phyloP scores from a whole-genome alignment of 768 basidiomycete genomes.

The Tricholoma hemisulphureum region DNA sequence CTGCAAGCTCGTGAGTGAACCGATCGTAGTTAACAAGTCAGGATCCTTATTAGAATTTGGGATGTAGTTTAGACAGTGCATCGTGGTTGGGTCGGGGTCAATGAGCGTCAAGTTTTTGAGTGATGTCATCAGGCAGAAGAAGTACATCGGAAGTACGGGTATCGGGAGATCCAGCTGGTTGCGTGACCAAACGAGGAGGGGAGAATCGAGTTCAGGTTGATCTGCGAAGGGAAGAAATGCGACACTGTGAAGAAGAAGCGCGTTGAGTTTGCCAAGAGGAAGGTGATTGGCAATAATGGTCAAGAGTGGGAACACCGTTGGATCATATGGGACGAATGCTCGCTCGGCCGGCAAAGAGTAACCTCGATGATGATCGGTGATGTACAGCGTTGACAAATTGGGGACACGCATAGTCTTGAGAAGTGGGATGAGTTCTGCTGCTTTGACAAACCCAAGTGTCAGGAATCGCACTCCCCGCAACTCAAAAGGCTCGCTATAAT shows the following conservation, averaged over 20 bases:
- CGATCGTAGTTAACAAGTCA: neutral
- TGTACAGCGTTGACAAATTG: neutral
- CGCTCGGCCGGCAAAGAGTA: neutral
- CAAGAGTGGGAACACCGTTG: neutral
- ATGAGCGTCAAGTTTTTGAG: constrained; percentile 6
- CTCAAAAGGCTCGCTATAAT: neutral
- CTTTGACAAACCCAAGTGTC: neutral
- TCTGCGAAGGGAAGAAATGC: constrained; percentile 4
- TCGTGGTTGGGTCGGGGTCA: constrained; percentile 5
- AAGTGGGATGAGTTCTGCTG: constrained; percentile 1
- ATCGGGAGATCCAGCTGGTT: constrained; percentile 1
- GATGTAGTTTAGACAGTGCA: constrained; percentile 8
- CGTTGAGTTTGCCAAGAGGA: constrained; percentile 1
- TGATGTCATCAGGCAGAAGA: constrained; percentile 7
- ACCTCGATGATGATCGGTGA: constrained; percentile 3
- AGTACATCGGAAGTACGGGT: neutral
- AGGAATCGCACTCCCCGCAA: constrained; percentile 4
- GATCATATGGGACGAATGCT: neutral
- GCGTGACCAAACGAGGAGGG: neutral
- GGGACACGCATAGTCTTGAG: constrained; percentile 3
- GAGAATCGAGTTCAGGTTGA: neutral
- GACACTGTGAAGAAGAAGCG: constrained; percentile 5
- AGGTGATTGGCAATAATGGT: constrained; percentile 3
- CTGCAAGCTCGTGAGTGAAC: neutral
- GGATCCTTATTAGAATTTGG: neutral